phyloP scores from a whole-genome alignment of 1,284 basidiomycete genomes.

The Irpex sp. region DNA sequence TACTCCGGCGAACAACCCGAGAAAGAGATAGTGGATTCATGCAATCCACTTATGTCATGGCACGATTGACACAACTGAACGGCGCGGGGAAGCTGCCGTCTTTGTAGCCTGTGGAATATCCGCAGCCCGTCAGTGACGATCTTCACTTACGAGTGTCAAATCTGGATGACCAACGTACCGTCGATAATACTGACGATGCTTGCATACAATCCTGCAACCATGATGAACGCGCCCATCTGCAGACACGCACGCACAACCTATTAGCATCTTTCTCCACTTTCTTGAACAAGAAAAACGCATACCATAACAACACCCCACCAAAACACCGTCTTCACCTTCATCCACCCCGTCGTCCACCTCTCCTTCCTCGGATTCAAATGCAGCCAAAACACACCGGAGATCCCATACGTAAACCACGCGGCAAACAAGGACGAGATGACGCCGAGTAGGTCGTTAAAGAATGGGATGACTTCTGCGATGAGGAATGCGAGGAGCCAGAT shows the following conservation, averaged over 20 bases:
- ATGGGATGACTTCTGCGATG: conserved; percentile 29
- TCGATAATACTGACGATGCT: conserved; percentile 25
- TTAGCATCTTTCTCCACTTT: not conserved
- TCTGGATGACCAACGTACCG: conserved; percentile 13
- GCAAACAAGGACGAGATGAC: conserved; percentile 27
- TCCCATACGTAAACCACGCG: conserved; percentile 29
- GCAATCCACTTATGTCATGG: conserved; percentile 2
- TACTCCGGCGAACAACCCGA: too few relatives aligned
- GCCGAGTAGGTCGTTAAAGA: conserved; percentile 29
- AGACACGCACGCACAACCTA: not conserved
- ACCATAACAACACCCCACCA: conserved; percentile 23
- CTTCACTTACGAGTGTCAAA: too few relatives aligned
- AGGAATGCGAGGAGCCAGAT: conserved; percentile 26
- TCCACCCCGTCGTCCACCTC: conserved; percentile 20
- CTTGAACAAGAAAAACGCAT: too few relatives aligned
- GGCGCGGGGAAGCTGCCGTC: conserved; percentile 15
- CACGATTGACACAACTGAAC: conserved; percentile 16
- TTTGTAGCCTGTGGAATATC: conserved; percentile 10
- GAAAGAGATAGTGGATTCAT: too few relatives aligned
- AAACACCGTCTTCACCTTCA: conserved; percentile 22
- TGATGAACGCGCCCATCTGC: conserved; percentile 27
- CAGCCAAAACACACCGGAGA: conserved; percentile 29
- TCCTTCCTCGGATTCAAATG: conserved; percentile 21
- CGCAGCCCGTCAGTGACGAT: too few relatives aligned
- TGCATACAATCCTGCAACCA: conserved; percentile 27